These are phyloP conservation scores for Fusarium continuum DNA, from an alignment of 2,329 filamentous ascomycete species.

Conservation along the genomic window DNA sequence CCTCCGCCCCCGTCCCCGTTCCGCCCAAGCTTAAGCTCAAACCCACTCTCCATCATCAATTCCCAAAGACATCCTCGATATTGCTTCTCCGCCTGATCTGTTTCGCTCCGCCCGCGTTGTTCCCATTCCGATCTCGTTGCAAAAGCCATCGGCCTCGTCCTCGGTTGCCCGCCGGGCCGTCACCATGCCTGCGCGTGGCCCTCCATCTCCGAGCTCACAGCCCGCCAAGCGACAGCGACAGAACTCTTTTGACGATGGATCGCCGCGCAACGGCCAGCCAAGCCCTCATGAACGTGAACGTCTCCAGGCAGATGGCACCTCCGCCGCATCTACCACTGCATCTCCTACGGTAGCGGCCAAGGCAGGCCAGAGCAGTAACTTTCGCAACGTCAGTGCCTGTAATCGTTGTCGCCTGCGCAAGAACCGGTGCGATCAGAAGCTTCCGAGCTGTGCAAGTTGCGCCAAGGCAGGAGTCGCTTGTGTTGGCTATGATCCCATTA, in stretches of 20 bases:
- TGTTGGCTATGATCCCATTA: slow-evolving; percentile 95
- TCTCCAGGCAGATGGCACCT: slow-evolving; percentile 46
- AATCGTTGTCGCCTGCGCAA: slow-evolving; percentile 92
- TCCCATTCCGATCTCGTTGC: slow-evolving; percentile 18
- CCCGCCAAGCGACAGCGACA: slow-evolving; percentile 67
- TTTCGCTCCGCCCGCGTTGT: slow-evolving; percentile 5
- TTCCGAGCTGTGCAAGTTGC: slow-evolving; percentile 90
- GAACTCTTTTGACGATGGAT: slow-evolving; percentile 60
- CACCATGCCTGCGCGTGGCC: slow-evolving; percentile 57
- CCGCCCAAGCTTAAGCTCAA: slow-evolving; percentile 25
- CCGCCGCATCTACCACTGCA: slow-evolving; percentile 43
- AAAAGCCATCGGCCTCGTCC: slow-evolving; percentile 32
- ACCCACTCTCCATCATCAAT: slow-evolving; percentile 31
- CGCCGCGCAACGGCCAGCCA: slow-evolving; percentile 47
- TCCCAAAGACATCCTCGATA: slow-evolving; percentile 7
- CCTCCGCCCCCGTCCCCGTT: slow-evolving; percentile 31
- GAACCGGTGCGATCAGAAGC: slow-evolving; percentile 92
- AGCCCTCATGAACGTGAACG: slow-evolving; percentile 40
- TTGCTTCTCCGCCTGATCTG: background rate
- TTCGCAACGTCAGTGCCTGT: slow-evolving; percentile 92
- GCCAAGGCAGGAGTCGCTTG: slow-evolving; percentile 92
- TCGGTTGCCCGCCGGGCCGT: slow-evolving; percentile 43
- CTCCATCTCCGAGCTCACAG: slow-evolving; percentile 60
- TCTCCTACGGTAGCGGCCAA: slow-evolving; percentile 49
- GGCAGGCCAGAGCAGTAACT: slow-evolving; percentile 69